A percentile compares a stretch with the other conserved stretches of the same genome.
phyloP scores from a whole-genome alignment of 352 stramenopile species.

The Phytopythium kandeliae region DNA sequence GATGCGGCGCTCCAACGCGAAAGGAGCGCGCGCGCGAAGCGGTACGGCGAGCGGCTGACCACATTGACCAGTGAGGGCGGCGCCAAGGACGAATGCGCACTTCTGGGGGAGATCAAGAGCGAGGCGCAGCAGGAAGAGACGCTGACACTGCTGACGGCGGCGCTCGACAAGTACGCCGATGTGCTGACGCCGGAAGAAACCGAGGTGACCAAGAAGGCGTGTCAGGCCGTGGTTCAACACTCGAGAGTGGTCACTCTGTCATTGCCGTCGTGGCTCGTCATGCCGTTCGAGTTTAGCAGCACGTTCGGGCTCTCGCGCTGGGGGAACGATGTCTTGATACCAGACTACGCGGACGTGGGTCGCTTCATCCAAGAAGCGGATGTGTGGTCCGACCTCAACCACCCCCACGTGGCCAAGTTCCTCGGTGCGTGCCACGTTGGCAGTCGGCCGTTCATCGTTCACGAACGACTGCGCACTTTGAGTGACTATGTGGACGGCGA shows the following conservation, averaged over 20 bases:
- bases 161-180: background rate
- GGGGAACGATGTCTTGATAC: constrained; percentile 5
- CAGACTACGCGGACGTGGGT: background rate
- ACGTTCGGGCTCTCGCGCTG: constrained; percentile 3
- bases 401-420: constrained; percentile 7
- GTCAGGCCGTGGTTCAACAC: background rate
- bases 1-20: background rate
- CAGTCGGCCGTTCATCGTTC: background rate
- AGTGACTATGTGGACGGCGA: background rate
- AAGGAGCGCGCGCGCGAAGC: background rate
- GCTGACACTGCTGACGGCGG: background rate
- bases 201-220: background rate
- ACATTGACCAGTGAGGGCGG: too few species aligned
- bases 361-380: background rate
- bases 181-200: background rate
- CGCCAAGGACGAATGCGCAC: too few species aligned
- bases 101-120: background rate
- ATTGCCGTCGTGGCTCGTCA: background rate
- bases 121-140: background rate
- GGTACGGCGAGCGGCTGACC: too few species aligned
- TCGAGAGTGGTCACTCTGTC: background rate
- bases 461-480: too few species aligned
- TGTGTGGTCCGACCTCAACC: constrained; percentile 1
- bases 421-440: constrained; percentile 7
- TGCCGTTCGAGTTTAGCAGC: constrained; percentile 4